These are phyloP conservation scores for Vigna hirtella DNA, from an alignment of 306 rosid genomes.

Conservation along the genomic window DNA sequence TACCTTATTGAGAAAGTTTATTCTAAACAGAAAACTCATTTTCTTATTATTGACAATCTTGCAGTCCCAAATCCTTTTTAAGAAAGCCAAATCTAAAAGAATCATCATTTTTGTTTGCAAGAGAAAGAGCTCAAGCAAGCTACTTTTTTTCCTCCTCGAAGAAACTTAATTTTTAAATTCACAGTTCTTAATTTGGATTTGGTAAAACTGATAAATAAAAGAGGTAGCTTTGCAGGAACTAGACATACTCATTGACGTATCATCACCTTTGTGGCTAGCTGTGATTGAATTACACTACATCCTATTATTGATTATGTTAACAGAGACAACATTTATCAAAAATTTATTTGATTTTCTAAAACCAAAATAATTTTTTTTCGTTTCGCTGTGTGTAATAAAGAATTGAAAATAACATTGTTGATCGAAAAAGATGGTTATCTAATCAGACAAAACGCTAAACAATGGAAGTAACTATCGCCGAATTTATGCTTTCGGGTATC, in stretches of 20 bases:
- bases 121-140: too few species aligned
- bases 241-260: neutral
- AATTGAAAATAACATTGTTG: neutral
- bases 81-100: too few species aligned
- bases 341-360: neutral
- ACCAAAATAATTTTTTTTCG: neutral
- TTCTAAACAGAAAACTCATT: too few species aligned
- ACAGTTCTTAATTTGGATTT: neutral
- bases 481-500: slow-evolving; percentile 16
- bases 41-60: neutral
- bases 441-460: neutral
- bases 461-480: neutral
- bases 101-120: too few species aligned
- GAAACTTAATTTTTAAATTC: neutral
- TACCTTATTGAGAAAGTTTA: too few species aligned
- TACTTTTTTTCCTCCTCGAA: neutral
- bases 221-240: neutral
- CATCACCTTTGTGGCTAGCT: too few species aligned
- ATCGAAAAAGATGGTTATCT: slow-evolving; percentile 18
- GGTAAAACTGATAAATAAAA: neutral
- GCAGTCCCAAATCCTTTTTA: neutral
- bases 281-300: neutral
- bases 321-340: neutral
- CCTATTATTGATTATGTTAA: neutral
- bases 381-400: neutral